Conservation (phyloP, 2,329 filamentous ascomycete species). For the Cercospora janseana region DNA sequence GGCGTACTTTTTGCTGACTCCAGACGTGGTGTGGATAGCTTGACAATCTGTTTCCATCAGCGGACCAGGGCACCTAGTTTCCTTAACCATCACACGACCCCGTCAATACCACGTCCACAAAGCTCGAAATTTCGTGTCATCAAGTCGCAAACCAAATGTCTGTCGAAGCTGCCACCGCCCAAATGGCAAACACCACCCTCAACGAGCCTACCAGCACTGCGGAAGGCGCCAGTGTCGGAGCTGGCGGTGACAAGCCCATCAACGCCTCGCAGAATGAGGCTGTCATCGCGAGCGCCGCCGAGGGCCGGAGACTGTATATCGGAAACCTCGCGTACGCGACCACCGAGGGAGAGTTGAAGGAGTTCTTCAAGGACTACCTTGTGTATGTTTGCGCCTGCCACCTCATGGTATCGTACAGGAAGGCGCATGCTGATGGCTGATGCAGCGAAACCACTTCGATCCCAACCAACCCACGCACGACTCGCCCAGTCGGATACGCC, state of each 20-base stretch:
- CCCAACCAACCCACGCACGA: conserved; percentile 98
- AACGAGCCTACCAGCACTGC: conserved; percentile 56
- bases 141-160: conserved; percentile 74
- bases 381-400: conserved; percentile 67
- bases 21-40: conserved; percentile 38
- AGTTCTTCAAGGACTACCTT: conserved; percentile 99
- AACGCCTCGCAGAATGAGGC: conserved; percentile 79
- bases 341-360: conserved; percentile 99
- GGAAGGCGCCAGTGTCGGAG: conserved; percentile 53
- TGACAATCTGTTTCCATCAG: conserved; percentile 51
- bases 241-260: conserved; percentile 61
- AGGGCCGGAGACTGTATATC: conserved; percentile 99
- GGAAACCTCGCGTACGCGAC: conserved; percentile 99
- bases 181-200: conserved; percentile 64
- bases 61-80: conserved; percentile 36
- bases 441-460: conserved; percentile 95
- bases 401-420: neutral
- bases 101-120: conserved; percentile 26
- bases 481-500: conserved; percentile 96
- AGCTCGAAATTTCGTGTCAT: conserved; percentile 52
- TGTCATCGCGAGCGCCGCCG: conserved; percentile 93
- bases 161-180: conserved; percentile 77
- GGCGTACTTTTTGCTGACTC: conserved; percentile 14
- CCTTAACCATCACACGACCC: conserved; percentile 42
- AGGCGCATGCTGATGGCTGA: conserved; percentile 26